A percentile compares a stretch with the other conserved stretches of the same genome.
Conservation (phyloP, 352 stramenopile species). For the Blastocystis hominis region DNA sequence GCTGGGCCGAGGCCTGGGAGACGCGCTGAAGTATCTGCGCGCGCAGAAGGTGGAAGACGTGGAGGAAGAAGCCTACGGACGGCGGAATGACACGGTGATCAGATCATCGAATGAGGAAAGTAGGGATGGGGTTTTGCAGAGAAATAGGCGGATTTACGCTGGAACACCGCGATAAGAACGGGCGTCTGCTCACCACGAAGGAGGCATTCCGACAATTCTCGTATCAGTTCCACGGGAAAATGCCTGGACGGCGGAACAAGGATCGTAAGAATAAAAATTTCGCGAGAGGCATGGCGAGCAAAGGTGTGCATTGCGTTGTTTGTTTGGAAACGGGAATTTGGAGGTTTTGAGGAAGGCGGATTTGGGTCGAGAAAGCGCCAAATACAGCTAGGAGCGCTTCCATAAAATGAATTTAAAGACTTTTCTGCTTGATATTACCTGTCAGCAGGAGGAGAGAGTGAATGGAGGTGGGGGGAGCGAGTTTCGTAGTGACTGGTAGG, state of each 20-base stretch:
- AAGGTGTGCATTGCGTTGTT: slow-evolving; percentile 50
- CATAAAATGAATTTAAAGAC: slow-evolving; percentile 54
- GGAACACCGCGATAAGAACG: slow-evolving; percentile 46
- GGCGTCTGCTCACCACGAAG: slow-evolving; percentile 22
- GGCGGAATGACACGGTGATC: slow-evolving; percentile 12
- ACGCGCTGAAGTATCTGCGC: neutral
- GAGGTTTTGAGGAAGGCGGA: neutral
- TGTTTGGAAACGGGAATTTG: slow-evolving; percentile 6
- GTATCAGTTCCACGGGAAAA: slow-evolving; percentile 54
- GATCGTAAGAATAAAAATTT: slow-evolving; percentile 40
- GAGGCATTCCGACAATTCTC: slow-evolving; percentile 47
- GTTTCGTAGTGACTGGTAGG: slow-evolving; percentile 18
- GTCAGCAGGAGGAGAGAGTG: slow-evolving; percentile 8
- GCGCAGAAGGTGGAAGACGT: slow-evolving; percentile 6
- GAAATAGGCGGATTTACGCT: slow-evolving; percentile 40
- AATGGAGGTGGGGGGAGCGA: slow-evolving; percentile 16
- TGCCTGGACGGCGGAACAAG: slow-evolving; percentile 46
- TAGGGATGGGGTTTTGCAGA: neutral
- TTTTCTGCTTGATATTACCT: neutral
- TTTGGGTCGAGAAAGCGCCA: neutral
- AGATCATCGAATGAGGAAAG: neutral
- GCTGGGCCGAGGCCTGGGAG: neutral
- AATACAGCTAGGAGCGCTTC: neutral
- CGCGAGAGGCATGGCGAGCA: slow-evolving; percentile 3
- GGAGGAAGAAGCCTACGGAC: slow-evolving; percentile 39